These are phyloP conservation scores for Prunus padus DNA, from an alignment of 306 rosid genomes.

Conservation along the genomic window DNA sequence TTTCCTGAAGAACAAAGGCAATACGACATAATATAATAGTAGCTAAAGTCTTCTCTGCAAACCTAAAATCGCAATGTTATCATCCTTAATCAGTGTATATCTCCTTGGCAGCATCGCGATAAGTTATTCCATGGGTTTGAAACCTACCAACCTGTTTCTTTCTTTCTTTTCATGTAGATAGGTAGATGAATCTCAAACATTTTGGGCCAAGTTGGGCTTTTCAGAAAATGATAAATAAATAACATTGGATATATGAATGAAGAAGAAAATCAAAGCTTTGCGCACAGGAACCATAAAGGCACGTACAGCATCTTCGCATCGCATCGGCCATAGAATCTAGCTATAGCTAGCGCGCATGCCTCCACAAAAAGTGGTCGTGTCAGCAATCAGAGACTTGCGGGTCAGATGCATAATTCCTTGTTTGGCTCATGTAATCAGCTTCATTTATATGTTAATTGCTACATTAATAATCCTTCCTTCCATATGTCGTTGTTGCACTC, in stretches of 20 bases:
- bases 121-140: neutral
- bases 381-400: neutral
- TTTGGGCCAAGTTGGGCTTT: neutral
- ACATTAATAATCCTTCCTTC: too few relatives aligned
- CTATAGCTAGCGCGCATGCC: slow-evolving; percentile 2
- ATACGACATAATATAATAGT: neutral
- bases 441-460: too few relatives aligned
- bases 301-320: neutral
- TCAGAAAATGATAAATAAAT: neutral
- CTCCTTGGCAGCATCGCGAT: neutral
- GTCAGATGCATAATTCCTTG: neutral
- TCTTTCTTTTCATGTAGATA: too few relatives aligned
- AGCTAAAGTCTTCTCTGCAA: neutral
- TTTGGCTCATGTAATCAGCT: neutral
- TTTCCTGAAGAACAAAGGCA: neutral
- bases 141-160: too few relatives aligned
- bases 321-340: neutral
- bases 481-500: too few relatives aligned
- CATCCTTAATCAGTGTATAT: neutral
- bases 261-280: neutral
- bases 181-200: too few relatives aligned
- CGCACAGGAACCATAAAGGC: neutral
- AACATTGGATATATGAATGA: neutral
- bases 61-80: neutral
- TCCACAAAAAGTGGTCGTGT: slow-evolving; percentile 4